Conservation (phyloP, 768 basidiomycete species). For the Gloeostereum incarnatum region DNA sequence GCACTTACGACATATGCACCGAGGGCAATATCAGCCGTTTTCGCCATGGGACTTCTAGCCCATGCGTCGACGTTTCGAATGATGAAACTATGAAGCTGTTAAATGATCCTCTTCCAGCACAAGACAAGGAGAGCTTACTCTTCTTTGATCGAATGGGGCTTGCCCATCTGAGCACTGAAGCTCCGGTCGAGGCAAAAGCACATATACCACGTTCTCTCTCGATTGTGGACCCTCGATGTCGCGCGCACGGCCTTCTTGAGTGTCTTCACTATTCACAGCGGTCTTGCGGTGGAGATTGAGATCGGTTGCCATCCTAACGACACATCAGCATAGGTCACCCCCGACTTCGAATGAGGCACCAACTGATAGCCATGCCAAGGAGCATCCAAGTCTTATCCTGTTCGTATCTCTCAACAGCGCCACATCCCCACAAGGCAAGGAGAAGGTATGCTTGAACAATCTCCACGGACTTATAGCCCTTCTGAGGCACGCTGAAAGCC, state of each 20-base stretch:
- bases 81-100: constrained; percentile 51
- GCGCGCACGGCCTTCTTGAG: constrained; percentile 70
- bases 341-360: constrained; percentile 12
- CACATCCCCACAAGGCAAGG: constrained; percentile 83
- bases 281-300: constrained; percentile 92
- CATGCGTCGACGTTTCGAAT: constrained; percentile 77
- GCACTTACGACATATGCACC: constrained; percentile 68
- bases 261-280: constrained; percentile 46
- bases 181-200: constrained; percentile 86
- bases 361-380: constrained; percentile 78
- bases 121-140: constrained; percentile 54
- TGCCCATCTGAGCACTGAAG: constrained; percentile 93
- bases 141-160: constrained; percentile 87
- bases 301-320: constrained; percentile 84
- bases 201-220: constrained; percentile 90
- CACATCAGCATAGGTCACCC: not conserved
- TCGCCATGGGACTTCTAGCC: constrained; percentile 58
- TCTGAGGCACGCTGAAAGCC: constrained; percentile 78
- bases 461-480: constrained; percentile 88
- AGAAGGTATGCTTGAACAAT: constrained; percentile 94
- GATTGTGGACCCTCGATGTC: constrained; percentile 86
- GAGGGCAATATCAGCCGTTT: constrained; percentile 56
- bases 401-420: constrained; percentile 93
- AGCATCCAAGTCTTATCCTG: constrained; percentile 92
- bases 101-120: too few species aligned